Percentiles rank a stretch among this genome's conserved stretches.
Evolutionary conservation across 2,329 filamentous ascomycete species (phyloP).

Genomic region (Aspergillus alliaceus): DNA sequence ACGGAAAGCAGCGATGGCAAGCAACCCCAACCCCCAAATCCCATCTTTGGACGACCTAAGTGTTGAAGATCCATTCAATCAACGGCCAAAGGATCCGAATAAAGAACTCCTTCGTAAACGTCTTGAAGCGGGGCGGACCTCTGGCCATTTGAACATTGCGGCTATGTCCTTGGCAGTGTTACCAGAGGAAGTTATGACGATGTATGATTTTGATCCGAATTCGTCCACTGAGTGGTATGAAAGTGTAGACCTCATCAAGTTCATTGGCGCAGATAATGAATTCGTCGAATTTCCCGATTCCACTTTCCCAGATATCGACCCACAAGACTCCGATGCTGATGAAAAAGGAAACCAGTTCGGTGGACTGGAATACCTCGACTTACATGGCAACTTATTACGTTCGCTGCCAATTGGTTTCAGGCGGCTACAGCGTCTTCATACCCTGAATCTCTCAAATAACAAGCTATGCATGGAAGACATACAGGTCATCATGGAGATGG

Average conservation of each 20-base stretch:
- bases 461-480: constrained; percentile 71
- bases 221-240: constrained; percentile 78
- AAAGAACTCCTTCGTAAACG: constrained; percentile 72
- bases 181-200: constrained; percentile 78
- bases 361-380: constrained; percentile 74
- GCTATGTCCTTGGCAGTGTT: constrained; percentile 78
- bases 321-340: constrained; percentile 64
- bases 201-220: constrained; percentile 80
- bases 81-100: constrained; percentile 57
- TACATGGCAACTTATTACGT: constrained; percentile 80
- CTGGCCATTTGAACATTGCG: constrained; percentile 84
- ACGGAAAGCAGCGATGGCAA: constrained; percentile 54
- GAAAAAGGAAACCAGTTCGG: constrained; percentile 74
- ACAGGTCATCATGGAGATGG: constrained; percentile 71
- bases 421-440: constrained; percentile 70
- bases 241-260: constrained; percentile 78
- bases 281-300: constrained; percentile 70
- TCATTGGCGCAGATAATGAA: constrained; percentile 89
- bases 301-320: constrained; percentile 72
- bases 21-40: constrained; percentile 19
- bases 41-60: constrained; percentile 50
- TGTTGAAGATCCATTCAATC: constrained; percentile 55
- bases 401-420: constrained; percentile 74
- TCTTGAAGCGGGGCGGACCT: constrained; percentile 69
- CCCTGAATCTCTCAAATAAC: constrained; percentile 83